Conservation (phyloP, 2,329 filamentous ascomycete genomes). For the Diaporthe ampelina region DNA sequence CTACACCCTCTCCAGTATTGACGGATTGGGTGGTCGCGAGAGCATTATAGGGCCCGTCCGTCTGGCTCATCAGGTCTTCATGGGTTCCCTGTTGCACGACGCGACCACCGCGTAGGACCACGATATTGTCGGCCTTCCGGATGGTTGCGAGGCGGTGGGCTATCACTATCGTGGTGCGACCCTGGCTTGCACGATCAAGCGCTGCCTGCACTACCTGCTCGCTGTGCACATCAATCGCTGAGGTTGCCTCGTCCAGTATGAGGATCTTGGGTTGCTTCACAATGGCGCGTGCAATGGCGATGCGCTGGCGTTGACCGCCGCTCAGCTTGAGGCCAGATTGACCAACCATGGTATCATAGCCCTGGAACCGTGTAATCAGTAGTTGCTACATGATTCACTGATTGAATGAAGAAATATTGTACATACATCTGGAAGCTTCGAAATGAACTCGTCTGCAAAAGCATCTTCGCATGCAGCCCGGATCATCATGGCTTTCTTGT, state of each 20-base stretch:
- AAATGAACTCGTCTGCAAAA: conserved; percentile 79
- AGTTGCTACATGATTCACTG: background rate
- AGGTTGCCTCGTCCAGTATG: conserved; percentile 18
- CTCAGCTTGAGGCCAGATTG: conserved; percentile 84
- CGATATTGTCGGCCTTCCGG: conserved; percentile 22
- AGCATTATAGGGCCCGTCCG: background rate
- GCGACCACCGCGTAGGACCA: background rate
- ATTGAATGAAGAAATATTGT: background rate
- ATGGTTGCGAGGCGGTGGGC: conserved; percentile 15
- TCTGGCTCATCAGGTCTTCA: conserved; percentile 11
- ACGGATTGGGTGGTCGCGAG: background rate
- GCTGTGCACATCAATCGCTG: conserved; percentile 66
- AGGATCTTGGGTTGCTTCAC: conserved; percentile 23
- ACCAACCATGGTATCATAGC: conserved; percentile 79
- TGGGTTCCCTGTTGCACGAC: background rate
- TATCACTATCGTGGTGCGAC: conserved; percentile 16
- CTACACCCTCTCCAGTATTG: background rate
- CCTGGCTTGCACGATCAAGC: conserved; percentile 1
- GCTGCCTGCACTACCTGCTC: conserved; percentile 23
- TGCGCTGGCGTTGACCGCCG: conserved; percentile 82
- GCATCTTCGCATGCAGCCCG: conserved; percentile 75
- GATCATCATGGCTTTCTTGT: conserved; percentile 68
- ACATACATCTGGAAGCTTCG: conserved; percentile 67
- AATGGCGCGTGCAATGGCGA: conserved; percentile 60
- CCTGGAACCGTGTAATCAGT: conserved; percentile 53